Conservation (phyloP, 768 basidiomycete species). For the Amanita rimosa region DNA sequence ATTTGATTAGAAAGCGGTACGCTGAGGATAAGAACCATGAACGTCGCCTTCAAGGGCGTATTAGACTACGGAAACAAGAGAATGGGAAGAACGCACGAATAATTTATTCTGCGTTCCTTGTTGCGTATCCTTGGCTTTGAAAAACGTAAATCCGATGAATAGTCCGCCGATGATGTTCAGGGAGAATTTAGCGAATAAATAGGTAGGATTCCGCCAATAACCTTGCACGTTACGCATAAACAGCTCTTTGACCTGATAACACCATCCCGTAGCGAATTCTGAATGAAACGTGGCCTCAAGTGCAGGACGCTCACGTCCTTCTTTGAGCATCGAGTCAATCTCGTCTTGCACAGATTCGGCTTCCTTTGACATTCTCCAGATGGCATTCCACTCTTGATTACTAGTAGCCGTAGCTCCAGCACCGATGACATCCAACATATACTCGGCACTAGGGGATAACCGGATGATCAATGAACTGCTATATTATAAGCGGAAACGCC, state of each 20-base stretch:
- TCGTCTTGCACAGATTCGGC: conserved; percentile 21
- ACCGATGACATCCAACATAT: conserved; percentile 63
- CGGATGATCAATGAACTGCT: conserved; percentile 17
- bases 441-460: conserved; percentile 34
- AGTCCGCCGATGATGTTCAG: conserved; percentile 44
- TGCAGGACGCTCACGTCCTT: conserved; percentile 31
- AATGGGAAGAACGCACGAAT: conserved; percentile 31
- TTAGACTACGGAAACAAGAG: conserved; percentile 7
- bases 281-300: conserved; percentile 25
- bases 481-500: conserved; percentile 29
- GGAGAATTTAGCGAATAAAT: conserved; percentile 46
- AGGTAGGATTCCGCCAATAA: conserved; percentile 49
- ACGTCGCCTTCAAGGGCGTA: conserved; percentile 28
- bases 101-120: conserved; percentile 57
- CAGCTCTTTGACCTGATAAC: conserved; percentile 32
- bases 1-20: conserved; percentile 53
- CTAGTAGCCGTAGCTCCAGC: conserved; percentile 57
- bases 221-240: conserved; percentile 31
- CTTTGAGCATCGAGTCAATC: conserved; percentile 34
- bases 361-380: conserved; percentile 49
- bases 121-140: conserved; percentile 36
- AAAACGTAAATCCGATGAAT: conserved; percentile 57
- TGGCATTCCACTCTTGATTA: conserved; percentile 39
- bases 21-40: conserved; percentile 41
- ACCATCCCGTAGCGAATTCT: conserved; percentile 45